These are phyloP conservation scores for Anisodus acutangulus DNA, from an alignment of 257 asterid species.

Conservation along the genomic window DNA sequence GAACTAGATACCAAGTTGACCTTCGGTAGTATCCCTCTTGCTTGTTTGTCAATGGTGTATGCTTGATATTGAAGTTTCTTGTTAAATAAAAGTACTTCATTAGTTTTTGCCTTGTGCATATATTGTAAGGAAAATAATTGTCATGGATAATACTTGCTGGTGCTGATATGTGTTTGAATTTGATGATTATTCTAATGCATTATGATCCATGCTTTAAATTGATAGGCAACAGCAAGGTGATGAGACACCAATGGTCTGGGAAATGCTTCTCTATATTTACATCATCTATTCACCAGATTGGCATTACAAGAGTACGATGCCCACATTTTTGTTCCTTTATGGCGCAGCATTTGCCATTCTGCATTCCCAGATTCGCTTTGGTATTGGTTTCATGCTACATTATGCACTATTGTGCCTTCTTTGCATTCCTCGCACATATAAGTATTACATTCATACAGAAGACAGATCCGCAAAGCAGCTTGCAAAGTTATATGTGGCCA, in stretches of 20 bases:
- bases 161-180: neutral
- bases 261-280: constrained; percentile 93
- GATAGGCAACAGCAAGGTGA: constrained; percentile 93
- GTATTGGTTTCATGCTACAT: constrained; percentile 73
- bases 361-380: constrained; percentile 73
- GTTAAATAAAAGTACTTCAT: neutral
- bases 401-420: constrained; percentile 88
- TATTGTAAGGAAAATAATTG: neutral
- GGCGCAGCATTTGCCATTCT: constrained; percentile 77
- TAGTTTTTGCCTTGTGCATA: neutral
- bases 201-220: constrained; percentile 31
- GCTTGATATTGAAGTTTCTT: neutral
- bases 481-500: constrained; percentile 68
- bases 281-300: constrained; percentile 96
- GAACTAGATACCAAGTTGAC: neutral
- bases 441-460: constrained; percentile 78
- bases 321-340: constrained; percentile 83
- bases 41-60: neutral
- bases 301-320: constrained; percentile 96
- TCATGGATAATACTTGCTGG: neutral
- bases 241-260: constrained; percentile 99
- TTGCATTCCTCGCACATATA: constrained; percentile 92
- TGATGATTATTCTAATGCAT: neutral
- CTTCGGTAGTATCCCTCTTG: neutral
- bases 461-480: constrained; percentile 76